A percentile compares a stretch with the other conserved stretches of the same genome.
Evolutionary conservation across 805 yeast species (phyloP).

Genomic region (Henningerozyma blattae): DNA sequence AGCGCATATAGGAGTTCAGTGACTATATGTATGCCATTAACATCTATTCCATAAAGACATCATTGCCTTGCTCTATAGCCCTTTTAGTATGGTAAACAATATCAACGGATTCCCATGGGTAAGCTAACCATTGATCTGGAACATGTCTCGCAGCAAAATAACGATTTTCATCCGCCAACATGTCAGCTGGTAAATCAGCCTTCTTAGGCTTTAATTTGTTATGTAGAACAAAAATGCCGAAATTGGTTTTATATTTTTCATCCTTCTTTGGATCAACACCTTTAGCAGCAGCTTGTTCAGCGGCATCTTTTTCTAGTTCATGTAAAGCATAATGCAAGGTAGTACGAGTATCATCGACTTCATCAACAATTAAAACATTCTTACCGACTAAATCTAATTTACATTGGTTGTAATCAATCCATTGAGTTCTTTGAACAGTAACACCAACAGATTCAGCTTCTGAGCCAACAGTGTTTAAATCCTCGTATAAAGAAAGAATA

Average conservation of each 20-base stretch:
- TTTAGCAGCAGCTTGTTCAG: slow-evolving; percentile 40
- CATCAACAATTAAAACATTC: slow-evolving; percentile 64
- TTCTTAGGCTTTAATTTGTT: slow-evolving; percentile 63
- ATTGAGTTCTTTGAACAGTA: slow-evolving; percentile 64
- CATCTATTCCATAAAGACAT: slow-evolving; percentile 32
- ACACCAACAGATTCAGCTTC: slow-evolving; percentile 49
- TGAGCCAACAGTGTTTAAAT: slow-evolving; percentile 48
- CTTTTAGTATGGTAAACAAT: slow-evolving; percentile 59
- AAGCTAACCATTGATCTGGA: slow-evolving; percentile 76
- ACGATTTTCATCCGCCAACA: slow-evolving; percentile 41
- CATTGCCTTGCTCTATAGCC: slow-evolving; percentile 69
- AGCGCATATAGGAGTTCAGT: no score
- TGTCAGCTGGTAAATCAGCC: slow-evolving; percentile 56
- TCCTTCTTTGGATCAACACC: slow-evolving; percentile 32
- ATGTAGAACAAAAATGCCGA: slow-evolving; percentile 68
- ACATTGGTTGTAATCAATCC: slow-evolving; percentile 68
- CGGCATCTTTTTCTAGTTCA: slow-evolving; percentile 64
- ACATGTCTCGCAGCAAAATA: slow-evolving; percentile 67
- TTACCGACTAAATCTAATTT: slow-evolving; percentile 50
- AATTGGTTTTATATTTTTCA: slow-evolving; percentile 43
- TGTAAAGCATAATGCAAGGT: slow-evolving; percentile 69
- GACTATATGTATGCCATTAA: no score
- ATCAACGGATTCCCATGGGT: slow-evolving; percentile 77
- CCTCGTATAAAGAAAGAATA: slow-evolving; percentile 85
- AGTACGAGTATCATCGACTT: slow-evolving; percentile 79